These are phyloP conservation scores for Gnomoniopsis smithogilvyi DNA, from an alignment of 2,329 filamentous ascomycete genomes.

Conservation along the genomic window DNA sequence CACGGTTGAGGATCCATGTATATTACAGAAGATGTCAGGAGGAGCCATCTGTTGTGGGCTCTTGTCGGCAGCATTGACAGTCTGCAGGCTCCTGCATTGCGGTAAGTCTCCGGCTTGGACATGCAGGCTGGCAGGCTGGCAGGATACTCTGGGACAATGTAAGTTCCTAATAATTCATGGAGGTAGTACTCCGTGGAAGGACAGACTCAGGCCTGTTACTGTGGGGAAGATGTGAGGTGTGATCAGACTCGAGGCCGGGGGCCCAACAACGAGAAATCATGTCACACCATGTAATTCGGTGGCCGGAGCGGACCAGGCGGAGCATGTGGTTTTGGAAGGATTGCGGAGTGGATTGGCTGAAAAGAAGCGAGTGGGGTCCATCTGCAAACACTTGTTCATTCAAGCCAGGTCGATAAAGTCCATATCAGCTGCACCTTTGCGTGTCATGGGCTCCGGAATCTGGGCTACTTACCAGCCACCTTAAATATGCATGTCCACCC, in stretches of 20 bases:
- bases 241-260: not conserved
- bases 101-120: not conserved
- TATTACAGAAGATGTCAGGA: too few species aligned
- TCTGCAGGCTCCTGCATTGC: not conserved
- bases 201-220: not conserved
- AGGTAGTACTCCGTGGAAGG: not conserved
- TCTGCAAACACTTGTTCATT: not conserved
- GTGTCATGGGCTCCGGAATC: not conserved
- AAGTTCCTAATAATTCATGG: too few species aligned
- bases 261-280: too few species aligned
- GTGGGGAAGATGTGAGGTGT: not conserved
- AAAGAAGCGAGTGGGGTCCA: not conserved
- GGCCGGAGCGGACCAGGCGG: not conserved
- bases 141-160: not conserved
- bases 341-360: not conserved
- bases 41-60: not conserved
- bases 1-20: too few species aligned
- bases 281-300: not conserved
- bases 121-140: not conserved
- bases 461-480: not conserved
- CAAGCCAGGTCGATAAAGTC: not conserved
- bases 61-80: not conserved
- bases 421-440: not conserved
- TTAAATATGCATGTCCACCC: not conserved
- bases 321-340: not conserved